phyloP scores from a whole-genome alignment of 805 yeast genomes.

The Wickerhamomyces ciferrii region DNA sequence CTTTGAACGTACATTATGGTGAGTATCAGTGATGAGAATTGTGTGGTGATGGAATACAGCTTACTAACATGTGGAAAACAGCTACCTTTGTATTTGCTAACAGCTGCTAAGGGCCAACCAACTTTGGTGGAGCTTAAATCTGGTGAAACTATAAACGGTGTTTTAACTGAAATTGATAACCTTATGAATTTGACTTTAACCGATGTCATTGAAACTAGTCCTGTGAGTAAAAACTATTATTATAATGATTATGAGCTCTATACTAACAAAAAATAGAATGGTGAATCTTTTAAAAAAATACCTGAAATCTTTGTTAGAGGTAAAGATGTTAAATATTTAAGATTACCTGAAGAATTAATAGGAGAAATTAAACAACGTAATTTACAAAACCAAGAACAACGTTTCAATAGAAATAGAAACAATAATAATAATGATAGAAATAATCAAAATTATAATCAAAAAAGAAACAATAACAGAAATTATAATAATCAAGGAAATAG shows the following conservation, averaged over 20 bases:
- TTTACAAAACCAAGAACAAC: conserved; percentile 41
- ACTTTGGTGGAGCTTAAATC: conserved; percentile 85
- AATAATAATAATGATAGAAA: conserved; percentile 25
- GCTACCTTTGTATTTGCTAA: conserved; percentile 89
- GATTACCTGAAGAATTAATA: conserved; percentile 72
- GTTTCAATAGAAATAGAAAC: conserved; percentile 33
- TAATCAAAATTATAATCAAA: conserved; percentile 27
- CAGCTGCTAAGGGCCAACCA: conserved; percentile 86
- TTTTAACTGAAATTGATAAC: conserved; percentile 78
- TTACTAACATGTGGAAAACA: conserved; percentile 16
- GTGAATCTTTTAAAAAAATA: conserved; percentile 55
- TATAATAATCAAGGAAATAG: conserved; percentile 19
- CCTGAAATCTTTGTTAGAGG: conserved; percentile 83
- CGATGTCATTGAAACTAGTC: conserved; percentile 66
- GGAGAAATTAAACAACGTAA: conserved; percentile 70
- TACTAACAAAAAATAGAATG: conserved; percentile 29
- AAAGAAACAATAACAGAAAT: conserved; percentile 23
- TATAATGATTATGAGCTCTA: conserved; percentile 1
- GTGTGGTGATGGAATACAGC: background rate
- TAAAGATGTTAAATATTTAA: conserved; percentile 70
- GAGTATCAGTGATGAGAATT: background rate
- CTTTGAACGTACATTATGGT: background rate
- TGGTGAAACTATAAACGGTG: conserved; percentile 87
- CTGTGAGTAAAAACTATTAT: conserved; percentile 18
- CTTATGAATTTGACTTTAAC: conserved; percentile 91